Conservation (phyloP, 345 rosid genomes). For the Raphanus raphanistrum region DNA sequence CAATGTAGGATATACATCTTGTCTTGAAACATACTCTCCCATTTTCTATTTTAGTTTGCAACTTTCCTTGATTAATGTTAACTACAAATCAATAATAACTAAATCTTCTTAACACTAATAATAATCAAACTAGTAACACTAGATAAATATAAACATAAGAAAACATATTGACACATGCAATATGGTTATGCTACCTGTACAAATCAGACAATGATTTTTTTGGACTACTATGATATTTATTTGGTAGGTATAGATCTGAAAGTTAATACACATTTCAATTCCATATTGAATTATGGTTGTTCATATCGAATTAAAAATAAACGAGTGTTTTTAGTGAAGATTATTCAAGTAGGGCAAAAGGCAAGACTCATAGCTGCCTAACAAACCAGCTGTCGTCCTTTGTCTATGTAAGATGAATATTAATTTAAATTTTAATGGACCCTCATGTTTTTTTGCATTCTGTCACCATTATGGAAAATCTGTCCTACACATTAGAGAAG, state of each 20-base stretch:
- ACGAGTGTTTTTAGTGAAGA: constrained; percentile 20
- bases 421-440: constrained; percentile 37
- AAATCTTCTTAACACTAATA: neutral
- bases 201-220: constrained; percentile 4
- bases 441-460: constrained; percentile 39
- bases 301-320: neutral
- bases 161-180: neutral
- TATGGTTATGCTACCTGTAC: neutral
- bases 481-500: constrained; percentile 19
- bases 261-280: neutral
- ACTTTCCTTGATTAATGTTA: neutral
- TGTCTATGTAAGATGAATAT: constrained; percentile 33
- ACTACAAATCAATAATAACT: neutral
- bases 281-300: neutral
- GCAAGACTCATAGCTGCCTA: constrained; percentile 34
- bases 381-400: constrained; percentile 39
- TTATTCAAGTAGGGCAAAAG: constrained; percentile 34
- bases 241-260: constrained; percentile 6
- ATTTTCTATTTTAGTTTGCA: constrained; percentile 4
- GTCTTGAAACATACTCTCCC: constrained; percentile 2
- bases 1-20: neutral
- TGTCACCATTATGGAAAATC: constrained; percentile 31
- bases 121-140: neutral
- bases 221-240: neutral
- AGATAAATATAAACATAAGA: neutral